Conservation (phyloP, 2,329 filamentous ascomycete genomes). For the Talaromyces sp. region DNA sequence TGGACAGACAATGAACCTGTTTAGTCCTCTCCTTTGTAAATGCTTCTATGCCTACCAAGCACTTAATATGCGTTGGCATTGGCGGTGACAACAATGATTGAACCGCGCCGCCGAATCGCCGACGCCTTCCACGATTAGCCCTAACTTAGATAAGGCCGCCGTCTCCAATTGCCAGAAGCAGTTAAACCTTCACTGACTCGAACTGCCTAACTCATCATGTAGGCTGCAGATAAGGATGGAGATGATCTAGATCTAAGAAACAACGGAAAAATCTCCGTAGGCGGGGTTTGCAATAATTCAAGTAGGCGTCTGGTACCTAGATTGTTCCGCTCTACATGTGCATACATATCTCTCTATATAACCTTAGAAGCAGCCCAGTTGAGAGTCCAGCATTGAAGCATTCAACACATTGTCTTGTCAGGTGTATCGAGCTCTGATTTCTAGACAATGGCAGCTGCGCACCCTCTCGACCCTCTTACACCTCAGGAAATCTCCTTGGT, state of each 20-base stretch:
- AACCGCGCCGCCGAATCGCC: conserved; percentile 4
- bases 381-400: background rate
- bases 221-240: background rate
- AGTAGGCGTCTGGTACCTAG: background rate
- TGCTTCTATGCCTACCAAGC: background rate
- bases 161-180: background rate
- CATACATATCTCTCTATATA: too few relatives aligned
- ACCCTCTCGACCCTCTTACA: conserved; percentile 33
- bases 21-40: background rate
- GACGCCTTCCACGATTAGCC: background rate
- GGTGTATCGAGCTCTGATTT: background rate
- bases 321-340: background rate
- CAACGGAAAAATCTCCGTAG: background rate
- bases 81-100: background rate
- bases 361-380: background rate
- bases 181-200: background rate
- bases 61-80: background rate
- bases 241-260: too few relatives aligned
- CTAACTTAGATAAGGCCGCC: conserved; percentile 2
- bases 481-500: conserved; percentile 32
- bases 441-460: conserved; percentile 22
- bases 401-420: background rate
- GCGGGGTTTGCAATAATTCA: background rate
- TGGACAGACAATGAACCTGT: background rate
- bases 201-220: background rate